Base-by-base conservation (phyloP, 345 rosid genomes). In the Chamaenerion angustifolium region DNA sequence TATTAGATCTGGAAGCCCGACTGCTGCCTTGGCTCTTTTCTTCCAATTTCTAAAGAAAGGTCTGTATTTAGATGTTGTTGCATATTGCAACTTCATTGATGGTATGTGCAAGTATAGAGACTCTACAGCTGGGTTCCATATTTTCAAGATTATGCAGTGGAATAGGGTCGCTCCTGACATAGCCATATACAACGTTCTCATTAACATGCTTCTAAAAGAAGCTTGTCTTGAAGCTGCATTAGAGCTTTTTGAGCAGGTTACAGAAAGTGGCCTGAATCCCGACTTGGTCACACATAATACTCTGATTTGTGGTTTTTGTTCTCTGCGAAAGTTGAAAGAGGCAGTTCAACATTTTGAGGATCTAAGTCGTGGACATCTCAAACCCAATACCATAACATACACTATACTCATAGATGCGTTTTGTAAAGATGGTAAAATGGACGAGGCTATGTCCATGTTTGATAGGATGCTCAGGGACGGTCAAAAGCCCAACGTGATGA, bases 261-360 rank as follows among this genome's bases (percentile, higher is more conserved):
- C 51, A n/a, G 40, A 58, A 43, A 52, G 57, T 46, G 72, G 67
- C 14, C 57, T 66, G 35, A 46, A 71, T 42, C 83, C 72, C 45
- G 83, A 75, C 65, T 51, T 70, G 19, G 46, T 75, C 43, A 75
- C 83, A 6, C 75, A 69, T 62, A 78, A 78, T 61, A 72, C 78
- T 0, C 41, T 78, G 78, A 58, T 72, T 42, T 67, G 76, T 54
- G 77, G 80, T 55, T 72, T 57, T 49, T 75, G 78, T 61, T 64
- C 66, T 10, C 41, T 54, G 8, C 46, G 42, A 57, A 67, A 56
- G 71, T 51, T 74, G 15, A 76, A 71, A 21, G 68, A 74, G 14
- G 83, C 83, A 3, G 27, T 40, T 46, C 58, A 37, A 54, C 58
- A 67, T 14, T 71, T 71, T 21, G 67, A 65, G 56, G 56, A 62